phyloP scores from a whole-genome alignment of 2,329 filamentous ascomycete genomes.

The Hirsutella minnesotensis region DNA sequence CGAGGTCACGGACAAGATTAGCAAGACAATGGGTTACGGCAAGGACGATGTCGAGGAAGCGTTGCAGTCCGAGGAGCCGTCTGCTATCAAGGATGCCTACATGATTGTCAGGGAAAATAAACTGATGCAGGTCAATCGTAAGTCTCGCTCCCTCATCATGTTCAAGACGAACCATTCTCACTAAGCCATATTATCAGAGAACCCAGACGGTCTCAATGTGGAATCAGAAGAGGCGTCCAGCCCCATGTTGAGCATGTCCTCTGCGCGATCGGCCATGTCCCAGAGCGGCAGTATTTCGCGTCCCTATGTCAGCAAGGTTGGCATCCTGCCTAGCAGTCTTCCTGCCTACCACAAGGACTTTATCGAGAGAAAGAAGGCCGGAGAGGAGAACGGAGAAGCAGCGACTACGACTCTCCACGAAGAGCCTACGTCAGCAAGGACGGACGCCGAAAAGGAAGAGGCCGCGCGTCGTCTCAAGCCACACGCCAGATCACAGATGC shows the following conservation, averaged over 20 bases:
- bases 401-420: constrained; percentile 33
- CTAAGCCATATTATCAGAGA: constrained; percentile 18
- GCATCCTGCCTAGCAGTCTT: constrained; percentile 81
- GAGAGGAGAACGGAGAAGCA: constrained; percentile 30
- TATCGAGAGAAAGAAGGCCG: constrained; percentile 60
- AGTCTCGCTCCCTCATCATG: constrained; percentile 27
- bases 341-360: constrained; percentile 85
- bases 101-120: constrained; percentile 97
- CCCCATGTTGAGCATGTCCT: constrained; percentile 42
- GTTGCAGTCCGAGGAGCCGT: constrained; percentile 81
- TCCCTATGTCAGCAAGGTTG: constrained; percentile 70
- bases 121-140: constrained; percentile 89
- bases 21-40: constrained; percentile 95
- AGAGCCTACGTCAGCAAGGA: constrained; percentile 38
- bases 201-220: constrained; percentile 19
- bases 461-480: constrained; percentile 74
- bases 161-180: constrained; percentile 8
- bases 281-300: constrained; percentile 35
- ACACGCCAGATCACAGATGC: constrained; percentile 61
- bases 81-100: constrained; percentile 97
- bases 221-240: constrained; percentile 30
- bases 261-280: constrained; percentile 40
- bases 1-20: constrained; percentile 87
- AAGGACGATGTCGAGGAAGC: constrained; percentile 93
- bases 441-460: constrained; percentile 68